Evolutionary conservation across 495 filamentous ascomycete species (phyloP), one percentile per base, ranked within the genome.

Genomic region (Haplographium delicatum): DNA sequence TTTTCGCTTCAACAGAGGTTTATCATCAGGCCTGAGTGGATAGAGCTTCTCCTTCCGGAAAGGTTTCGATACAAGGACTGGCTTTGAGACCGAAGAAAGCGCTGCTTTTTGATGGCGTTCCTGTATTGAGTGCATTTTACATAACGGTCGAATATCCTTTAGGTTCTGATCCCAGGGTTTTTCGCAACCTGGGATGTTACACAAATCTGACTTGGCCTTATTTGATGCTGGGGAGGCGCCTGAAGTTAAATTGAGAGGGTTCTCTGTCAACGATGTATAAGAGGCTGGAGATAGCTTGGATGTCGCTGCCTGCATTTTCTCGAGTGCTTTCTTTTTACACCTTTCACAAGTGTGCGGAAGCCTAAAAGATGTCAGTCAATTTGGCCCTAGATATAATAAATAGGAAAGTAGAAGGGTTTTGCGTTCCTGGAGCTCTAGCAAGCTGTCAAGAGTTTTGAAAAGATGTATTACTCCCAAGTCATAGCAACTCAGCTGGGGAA

Each of bases 21-120:
- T 50, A 19, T 41, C 46, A n/a, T 54, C 51, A 6, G 26, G 44
- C n/a, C 44, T 54, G 8, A 54, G 7, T 6, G 20, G 13, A 24
- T 54, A 43, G 3, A 54, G 20, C 26, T 48, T 54, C 3, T 24
- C 15, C 28, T 54, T 54, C 0, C 31, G 4, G 18, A 48, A 20
- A 10, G 26, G 26, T 11, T 42, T 27, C 15, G 33, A 23, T 7
- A 9, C 42, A 22, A 43, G 26, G 1, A 20, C 16, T 5, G 41
- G 27, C 19, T 23, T 24, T 6, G 16, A 9, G 16, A 16, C 35
- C 8, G 18, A 7, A 6, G 6, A 8, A 6, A 16, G 35, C 18
- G 35, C 9, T 8, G 41, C 41, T 22, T 35, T 37, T n/a, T 15
- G 34, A 15, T 30, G 39, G 6, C 5, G 19, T 22, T 26, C 16